phyloP scores from a whole-genome alignment of 73 alveolate species.

The Paramecium primaurelia region DNA sequence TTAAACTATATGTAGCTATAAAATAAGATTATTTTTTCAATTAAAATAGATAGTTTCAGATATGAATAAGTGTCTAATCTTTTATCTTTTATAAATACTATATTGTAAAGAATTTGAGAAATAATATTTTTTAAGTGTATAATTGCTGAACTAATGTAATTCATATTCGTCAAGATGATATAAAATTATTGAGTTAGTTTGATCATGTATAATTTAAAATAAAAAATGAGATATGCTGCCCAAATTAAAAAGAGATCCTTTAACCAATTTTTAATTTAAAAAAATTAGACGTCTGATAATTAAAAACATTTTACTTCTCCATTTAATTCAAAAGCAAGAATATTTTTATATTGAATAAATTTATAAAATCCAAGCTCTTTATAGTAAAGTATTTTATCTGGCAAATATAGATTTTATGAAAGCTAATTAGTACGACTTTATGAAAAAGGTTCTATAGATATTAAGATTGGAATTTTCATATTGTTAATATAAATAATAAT shows the following conservation, averaged over 20 bases:
- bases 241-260: background rate
- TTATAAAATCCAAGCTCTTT: background rate
- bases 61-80: background rate
- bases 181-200: background rate
- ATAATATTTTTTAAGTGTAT: background rate
- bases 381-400: too few species aligned
- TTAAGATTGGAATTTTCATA: background rate
- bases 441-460: too few species aligned
- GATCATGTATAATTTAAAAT: too few species aligned
- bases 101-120: background rate
- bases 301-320: background rate
- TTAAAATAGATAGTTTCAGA: background rate
- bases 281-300: background rate
- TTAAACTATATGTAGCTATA: background rate
- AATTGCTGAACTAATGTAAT: too few species aligned
- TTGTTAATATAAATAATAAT: too few species aligned
- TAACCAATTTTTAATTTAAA: background rate
- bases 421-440: too few species aligned
- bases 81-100: too few species aligned
- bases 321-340: background rate
- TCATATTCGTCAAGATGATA: background rate
- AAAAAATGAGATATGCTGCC: too few species aligned
- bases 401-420: background rate
- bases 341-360: too few species aligned
- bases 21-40: background rate